A percentile compares a stretch with the other conserved stretches of the same genome.
Conservation (phyloP, 306 rosid species). For the Cyamopsis tetragonoloba region DNA sequence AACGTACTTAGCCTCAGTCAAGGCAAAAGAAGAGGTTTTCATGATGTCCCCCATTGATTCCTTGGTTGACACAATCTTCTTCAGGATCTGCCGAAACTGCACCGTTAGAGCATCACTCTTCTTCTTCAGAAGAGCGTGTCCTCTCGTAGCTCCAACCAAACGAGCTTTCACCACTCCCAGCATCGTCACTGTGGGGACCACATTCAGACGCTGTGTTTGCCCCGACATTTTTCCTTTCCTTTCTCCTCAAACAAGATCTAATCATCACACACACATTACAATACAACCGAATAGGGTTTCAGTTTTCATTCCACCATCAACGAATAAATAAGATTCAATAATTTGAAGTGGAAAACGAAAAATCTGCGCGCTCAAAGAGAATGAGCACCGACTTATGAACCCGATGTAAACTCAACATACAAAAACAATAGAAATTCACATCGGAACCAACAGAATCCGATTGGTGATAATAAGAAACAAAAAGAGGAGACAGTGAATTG, state of each 20-base stretch:
- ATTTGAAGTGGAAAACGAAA: slow-evolving; percentile 11
- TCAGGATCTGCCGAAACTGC: slow-evolving; percentile 82
- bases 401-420: too few relatives aligned
- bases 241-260: slow-evolving; percentile 19
- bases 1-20: slow-evolving; percentile 88
- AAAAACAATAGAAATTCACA: too few relatives aligned
- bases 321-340: background rate
- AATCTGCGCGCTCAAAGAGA: background rate
- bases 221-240: slow-evolving; percentile 58
- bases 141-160: slow-evolving; percentile 84
- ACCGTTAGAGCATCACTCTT: slow-evolving; percentile 94
- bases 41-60: slow-evolving; percentile 95
- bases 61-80: slow-evolving; percentile 83
- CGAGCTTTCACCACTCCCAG: slow-evolving; percentile 85
- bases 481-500: background rate
- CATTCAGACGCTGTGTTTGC: slow-evolving; percentile 84
- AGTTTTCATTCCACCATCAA: too few relatives aligned
- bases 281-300: background rate
- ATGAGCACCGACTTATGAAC: background rate
- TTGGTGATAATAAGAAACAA: too few relatives aligned
- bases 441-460: too few relatives aligned
- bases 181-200: slow-evolving; percentile 96
- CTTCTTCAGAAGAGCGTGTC: slow-evolving; percentile 95
- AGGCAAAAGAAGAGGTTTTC: slow-evolving; percentile 80
- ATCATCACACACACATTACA: background rate